Evolutionary conservation across 805 yeast species (phyloP), one percentile per base, ranked within the genome.

Genomic region (Metschnikowia noctiluminum): DNA sequence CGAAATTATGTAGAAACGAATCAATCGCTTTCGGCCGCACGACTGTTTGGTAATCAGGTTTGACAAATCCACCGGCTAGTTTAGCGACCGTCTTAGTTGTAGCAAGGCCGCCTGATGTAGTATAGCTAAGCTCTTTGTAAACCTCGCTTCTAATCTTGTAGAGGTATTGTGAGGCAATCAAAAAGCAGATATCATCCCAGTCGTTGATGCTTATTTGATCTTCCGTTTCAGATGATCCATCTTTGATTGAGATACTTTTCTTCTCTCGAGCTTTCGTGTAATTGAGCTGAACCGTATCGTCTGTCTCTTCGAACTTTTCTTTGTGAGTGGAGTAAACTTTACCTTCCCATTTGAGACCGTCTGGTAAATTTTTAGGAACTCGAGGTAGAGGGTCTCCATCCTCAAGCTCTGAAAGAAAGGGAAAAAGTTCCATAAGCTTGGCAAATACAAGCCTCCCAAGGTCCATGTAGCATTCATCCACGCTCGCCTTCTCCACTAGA

Each of bases 381-480:
- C 64, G 60, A 0, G 86, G 87, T 35, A 84, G 59, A 2, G 28
- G 31, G 4, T 59, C 69, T 5, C 62, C 57, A 0, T 38, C 46
- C 5, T 53, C 54, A 8, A 49, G n/a, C 3, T 48, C 50, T 13
- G 40, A 38, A 14, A 84, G 51, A 7, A 68, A 60, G 0, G 95
- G 92, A 43, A 79, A 78, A 2, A 65, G 35, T 11, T 66, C 67
- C 2, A 74, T 40, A 10, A 82, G 64, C 43, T 62, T 68, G 1
- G 62, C 50, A 56, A 79, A 76, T 0, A 89, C 79, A 26, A 79
- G 56, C 35, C 86, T 70, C 0, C 97, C 96, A 37, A 94, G 64
- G 66, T 94, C 97, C 56, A 94, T 55, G 62, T 86, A 94, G 42
- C 90, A 84, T 67, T 94, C 99, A 67, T 94, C 99, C 15, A 91